phyloP scores from a whole-genome alignment of 176 grass and related monocot genomes.

The Ensete glaucum region DNA sequence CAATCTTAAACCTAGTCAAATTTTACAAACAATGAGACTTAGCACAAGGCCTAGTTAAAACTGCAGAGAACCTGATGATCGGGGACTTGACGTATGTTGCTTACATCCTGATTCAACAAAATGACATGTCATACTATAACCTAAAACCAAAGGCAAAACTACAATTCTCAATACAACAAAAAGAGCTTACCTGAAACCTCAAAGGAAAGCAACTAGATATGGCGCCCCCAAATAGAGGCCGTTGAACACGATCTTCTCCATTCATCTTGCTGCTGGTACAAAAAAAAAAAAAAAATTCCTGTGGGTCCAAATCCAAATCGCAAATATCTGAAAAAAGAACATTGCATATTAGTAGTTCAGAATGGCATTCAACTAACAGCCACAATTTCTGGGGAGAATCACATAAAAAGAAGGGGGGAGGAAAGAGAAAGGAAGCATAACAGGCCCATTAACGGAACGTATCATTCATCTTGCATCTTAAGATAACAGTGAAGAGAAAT shows the following conservation, averaged over 20 bases:
- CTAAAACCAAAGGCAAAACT: background rate
- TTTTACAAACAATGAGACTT: background rate
- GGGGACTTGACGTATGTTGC: constrained; percentile 67
- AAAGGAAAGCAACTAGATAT: constrained; percentile 55
- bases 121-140: background rate
- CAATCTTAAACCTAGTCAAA: background rate
- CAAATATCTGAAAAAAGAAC: too few relatives aligned
- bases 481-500: too few relatives aligned
- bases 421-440: too few relatives aligned
- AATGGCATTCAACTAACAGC: too few relatives aligned
- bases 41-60: background rate
- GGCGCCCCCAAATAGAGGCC: constrained; percentile 76
- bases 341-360: too few relatives aligned
- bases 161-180: background rate
- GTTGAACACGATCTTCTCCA: constrained; percentile 34
- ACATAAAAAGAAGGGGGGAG: too few relatives aligned
- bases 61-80: constrained; percentile 54
- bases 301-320: too few relatives aligned
- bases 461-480: too few relatives aligned
- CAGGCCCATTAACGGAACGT: too few relatives aligned
- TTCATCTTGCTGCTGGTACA: constrained; percentile 32
- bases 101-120: constrained; percentile 52
- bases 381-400: too few relatives aligned
- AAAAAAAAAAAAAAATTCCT: background rate
- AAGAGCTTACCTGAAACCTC: constrained; percentile 52